Conservation (phyloP, 768 basidiomycete genomes). For the Phanerochaete sordida region DNA sequence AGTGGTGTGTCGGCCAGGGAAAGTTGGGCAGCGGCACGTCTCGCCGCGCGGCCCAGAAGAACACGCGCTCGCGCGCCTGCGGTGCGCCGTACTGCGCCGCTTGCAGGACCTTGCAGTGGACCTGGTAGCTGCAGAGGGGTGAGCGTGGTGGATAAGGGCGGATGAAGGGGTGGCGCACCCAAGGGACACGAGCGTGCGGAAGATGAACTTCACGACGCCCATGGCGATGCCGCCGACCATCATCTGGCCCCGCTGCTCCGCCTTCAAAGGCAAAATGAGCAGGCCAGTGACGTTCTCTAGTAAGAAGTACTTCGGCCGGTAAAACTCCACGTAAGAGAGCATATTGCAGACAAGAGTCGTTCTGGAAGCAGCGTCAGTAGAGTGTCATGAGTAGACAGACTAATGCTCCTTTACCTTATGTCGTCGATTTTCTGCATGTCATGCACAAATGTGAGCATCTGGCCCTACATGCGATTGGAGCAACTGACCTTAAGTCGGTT, state of each 20-base stretch:
- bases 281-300: slow-evolving; percentile 74
- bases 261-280: slow-evolving; percentile 45
- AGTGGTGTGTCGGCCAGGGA: slow-evolving; percentile 60
- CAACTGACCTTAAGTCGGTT: slow-evolving; percentile 55
- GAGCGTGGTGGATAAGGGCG: too few species aligned
- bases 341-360: slow-evolving; percentile 65
- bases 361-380: slow-evolving; percentile 32
- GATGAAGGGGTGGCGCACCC: slow-evolving; percentile 41
- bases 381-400: too few species aligned
- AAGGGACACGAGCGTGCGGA: slow-evolving; percentile 54
- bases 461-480: not conserved
- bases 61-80: slow-evolving; percentile 62
- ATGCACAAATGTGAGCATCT: not conserved
- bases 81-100: slow-evolving; percentile 72
- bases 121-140: slow-evolving; percentile 72
- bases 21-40: slow-evolving; percentile 57
- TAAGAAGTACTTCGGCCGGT: slow-evolving; percentile 58
- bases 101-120: slow-evolving; percentile 59
- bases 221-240: slow-evolving; percentile 39
- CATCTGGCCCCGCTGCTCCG: slow-evolving; percentile 27
- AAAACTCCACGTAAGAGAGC: slow-evolving; percentile 67
- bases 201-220: slow-evolving; percentile 66
- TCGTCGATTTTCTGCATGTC: slow-evolving; percentile 50
- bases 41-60: slow-evolving; percentile 63
- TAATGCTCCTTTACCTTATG: slow-evolving; percentile 50